Evolutionary conservation across 805 yeast genomes (phyloP).

Genomic region (Blastobotrys peoriensis): DNA sequence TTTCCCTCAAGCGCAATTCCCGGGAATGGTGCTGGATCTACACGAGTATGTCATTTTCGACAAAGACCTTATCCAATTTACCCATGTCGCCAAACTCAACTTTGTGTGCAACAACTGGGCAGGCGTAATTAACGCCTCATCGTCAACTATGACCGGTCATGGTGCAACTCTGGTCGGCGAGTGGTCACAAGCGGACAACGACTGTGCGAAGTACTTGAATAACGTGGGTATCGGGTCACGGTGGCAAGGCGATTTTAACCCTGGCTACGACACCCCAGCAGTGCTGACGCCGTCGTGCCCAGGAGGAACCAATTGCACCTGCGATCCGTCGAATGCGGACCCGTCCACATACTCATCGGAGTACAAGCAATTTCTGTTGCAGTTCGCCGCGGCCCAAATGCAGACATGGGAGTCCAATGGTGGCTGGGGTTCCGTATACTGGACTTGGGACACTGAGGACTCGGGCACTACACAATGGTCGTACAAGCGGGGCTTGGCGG

Average conservation of each 20-base stretch:
- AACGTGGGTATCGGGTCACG: conserved; percentile 76
- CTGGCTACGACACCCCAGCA: conserved; percentile 24
- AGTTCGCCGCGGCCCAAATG: conserved; percentile 73
- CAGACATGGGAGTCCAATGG: conserved; percentile 63
- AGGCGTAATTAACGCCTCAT: conserved; percentile 44
- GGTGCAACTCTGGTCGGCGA: conserved; percentile 69
- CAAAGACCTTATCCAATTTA: conserved; percentile 20
- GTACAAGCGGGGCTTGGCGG: conserved; percentile 25
- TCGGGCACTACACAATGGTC: conserved; percentile 29
- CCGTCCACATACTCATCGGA: conserved; percentile 47
- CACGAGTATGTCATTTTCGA: conserved; percentile 80
- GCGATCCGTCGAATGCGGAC: conserved; percentile 36
- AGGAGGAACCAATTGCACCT: conserved; percentile 48
- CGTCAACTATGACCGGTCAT: conserved; percentile 53
- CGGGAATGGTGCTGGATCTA: conserved; percentile 72
- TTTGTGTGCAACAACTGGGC: conserved; percentile 45
- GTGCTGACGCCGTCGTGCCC: conserved; percentile 24
- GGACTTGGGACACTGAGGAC: conserved; percentile 83
- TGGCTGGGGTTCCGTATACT: conserved; percentile 70
- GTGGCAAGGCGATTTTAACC: conserved; percentile 52
- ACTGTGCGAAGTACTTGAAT: conserved; percentile 77
- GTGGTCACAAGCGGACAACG: conserved; percentile 82
- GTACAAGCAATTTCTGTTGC: conserved; percentile 51
- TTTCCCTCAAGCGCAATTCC: conserved; percentile 39
- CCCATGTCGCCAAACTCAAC: conserved; percentile 28